A percentile compares a stretch with the other conserved stretches of the same genome.
Conservation (phyloP, 345 rosid genomes). For the Rhodamnia argentea region DNA sequence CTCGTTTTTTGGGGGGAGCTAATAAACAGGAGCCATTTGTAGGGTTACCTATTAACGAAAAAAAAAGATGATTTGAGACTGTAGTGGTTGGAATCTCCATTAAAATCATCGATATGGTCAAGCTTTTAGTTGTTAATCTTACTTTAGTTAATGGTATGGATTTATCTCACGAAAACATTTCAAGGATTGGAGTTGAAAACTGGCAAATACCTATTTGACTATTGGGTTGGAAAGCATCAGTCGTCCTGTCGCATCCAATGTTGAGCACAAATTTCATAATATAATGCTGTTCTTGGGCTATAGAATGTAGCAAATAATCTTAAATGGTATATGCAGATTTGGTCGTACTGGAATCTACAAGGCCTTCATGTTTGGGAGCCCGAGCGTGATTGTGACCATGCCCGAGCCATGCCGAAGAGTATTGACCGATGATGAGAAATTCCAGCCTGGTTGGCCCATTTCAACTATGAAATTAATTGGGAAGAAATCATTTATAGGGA, state of each 20-base stretch:
- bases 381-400: slow-evolving; percentile 62
- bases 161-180: neutral
- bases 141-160: neutral
- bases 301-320: neutral
- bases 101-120: neutral
- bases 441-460: slow-evolving; percentile 77
- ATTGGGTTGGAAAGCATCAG: neutral
- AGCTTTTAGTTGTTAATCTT: neutral
- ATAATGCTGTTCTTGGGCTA: neutral
- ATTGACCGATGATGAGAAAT: slow-evolving; percentile 55
- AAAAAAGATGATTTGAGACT: neutral
- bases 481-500: slow-evolving; percentile 60
- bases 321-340: slow-evolving; percentile 25
- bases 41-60: too few species aligned
- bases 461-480: slow-evolving; percentile 63
- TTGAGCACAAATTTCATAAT: neutral
- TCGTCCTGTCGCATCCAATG: neutral
- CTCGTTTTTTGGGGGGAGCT: too few species aligned
- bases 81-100: neutral
- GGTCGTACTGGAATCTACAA: slow-evolving; percentile 64
- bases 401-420: slow-evolving; percentile 61
- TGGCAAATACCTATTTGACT: neutral
- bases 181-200: neutral
- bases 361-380: slow-evolving; percentile 77
- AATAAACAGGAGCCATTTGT: too few species aligned